Evolutionary conservation across 1,139 yeast species (phyloP).

Genomic region (Diutina scorzettiae): DNA sequence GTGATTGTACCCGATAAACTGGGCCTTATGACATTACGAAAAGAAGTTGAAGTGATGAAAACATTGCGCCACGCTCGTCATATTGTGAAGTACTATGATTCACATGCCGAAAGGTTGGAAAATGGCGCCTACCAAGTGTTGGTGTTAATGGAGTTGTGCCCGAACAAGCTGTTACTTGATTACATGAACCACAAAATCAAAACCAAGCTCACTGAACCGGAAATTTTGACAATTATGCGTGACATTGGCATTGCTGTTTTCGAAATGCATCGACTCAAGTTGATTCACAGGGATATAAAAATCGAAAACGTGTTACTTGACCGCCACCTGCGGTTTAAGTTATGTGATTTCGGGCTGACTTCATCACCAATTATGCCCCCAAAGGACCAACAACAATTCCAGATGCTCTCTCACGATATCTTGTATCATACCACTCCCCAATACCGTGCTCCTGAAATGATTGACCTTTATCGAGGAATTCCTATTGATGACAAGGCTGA

Average conservation of each 20-base stretch:
- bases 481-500: slow-evolving; percentile 94
- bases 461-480: slow-evolving; percentile 70
- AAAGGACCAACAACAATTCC: slow-evolving; percentile 49
- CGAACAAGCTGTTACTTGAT: slow-evolving; percentile 59
- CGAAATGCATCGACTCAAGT: slow-evolving; percentile 53
- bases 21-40: slow-evolving; percentile 51
- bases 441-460: slow-evolving; percentile 93
- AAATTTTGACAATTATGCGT: slow-evolving; percentile 53
- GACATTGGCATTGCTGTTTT: slow-evolving; percentile 59
- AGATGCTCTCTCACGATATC: slow-evolving; percentile 66
- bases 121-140: slow-evolving; percentile 57
- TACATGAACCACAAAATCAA: slow-evolving; percentile 62
- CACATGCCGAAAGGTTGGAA: slow-evolving; percentile 58
- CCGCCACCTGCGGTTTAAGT: slow-evolving; percentile 57
- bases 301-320: slow-evolving; percentile 89
- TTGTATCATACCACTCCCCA: slow-evolving; percentile 95
- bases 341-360: slow-evolving; percentile 94
- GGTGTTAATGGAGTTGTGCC: slow-evolving; percentile 68
- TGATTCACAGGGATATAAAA: slow-evolving; percentile 78
- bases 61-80: slow-evolving; percentile 40
- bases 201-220: slow-evolving; percentile 48
- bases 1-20: slow-evolving; percentile 63
- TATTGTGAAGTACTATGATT: slow-evolving; percentile 61
- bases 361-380: slow-evolving; percentile 61
- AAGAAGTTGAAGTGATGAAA: slow-evolving; percentile 78